phyloP scores from a whole-genome alignment of 2,329 filamentous ascomycete species.

The Elsinoe batatas region DNA sequence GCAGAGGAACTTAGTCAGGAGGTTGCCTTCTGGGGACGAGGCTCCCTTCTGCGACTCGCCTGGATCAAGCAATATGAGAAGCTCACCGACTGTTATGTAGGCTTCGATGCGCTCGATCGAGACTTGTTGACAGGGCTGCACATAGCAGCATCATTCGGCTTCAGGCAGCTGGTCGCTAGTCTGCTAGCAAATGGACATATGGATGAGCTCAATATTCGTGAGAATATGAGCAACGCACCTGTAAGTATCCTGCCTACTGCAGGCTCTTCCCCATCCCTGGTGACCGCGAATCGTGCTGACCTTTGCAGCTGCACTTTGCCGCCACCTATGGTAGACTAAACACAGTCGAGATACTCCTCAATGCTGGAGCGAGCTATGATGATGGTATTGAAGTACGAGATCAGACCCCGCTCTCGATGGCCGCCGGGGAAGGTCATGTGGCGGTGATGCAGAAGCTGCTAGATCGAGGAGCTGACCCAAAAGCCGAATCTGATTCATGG shows the following conservation, averaged over 20 bases:
- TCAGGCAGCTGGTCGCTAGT: not conserved
- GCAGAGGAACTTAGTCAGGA: constrained; percentile 41
- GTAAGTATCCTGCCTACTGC: not conserved
- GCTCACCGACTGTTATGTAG: not conserved
- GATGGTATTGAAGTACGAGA: not conserved
- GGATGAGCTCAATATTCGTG: not conserved
- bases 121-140: not conserved
- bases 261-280: too few species aligned
- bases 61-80: not conserved
- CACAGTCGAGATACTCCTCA: not conserved
- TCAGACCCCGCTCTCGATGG: not conserved
- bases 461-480: not conserved
- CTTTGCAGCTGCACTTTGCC: not conserved
- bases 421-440: not conserved
- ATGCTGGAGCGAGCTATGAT: not conserved
- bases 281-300: not conserved
- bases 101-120: not conserved
- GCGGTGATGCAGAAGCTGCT: not conserved
- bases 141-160: not conserved
- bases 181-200: not conserved
- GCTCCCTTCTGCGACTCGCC: not conserved
- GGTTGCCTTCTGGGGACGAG: constrained; percentile 32
- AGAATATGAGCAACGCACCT: not conserved
- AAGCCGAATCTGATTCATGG: not conserved
- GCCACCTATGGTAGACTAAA: not conserved